Base-by-base conservation (phyloP, 2,329 filamentous ascomycete genomes). In the Xylaria sp. region DNA sequence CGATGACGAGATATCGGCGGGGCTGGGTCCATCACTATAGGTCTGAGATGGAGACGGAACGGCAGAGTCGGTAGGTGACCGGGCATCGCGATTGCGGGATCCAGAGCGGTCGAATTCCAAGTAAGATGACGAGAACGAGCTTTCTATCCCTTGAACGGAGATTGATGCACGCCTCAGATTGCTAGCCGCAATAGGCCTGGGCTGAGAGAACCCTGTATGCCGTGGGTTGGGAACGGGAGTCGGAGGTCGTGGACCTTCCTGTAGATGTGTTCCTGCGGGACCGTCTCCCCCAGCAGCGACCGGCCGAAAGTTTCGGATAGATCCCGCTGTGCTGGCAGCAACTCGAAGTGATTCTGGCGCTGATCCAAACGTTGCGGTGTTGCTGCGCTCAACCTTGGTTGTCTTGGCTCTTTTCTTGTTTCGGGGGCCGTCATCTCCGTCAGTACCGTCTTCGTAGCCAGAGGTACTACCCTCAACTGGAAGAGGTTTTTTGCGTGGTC, bases 291-390 rank as follows among this genome's bases (percentile, higher is more conserved):
- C 78, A 20, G 80, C 75, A 26, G 81, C 78, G 52, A 90, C 81
- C 3, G 93, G 93, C 41, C 92, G 84, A 70, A 96, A 89, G 44
- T 87, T 88, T 40, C 93, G 89, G 54, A 97, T 80, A 4, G 92
- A 96, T 39, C 91, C 91, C 41, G 92, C 89, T 16, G 90, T 96
- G 69, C 91, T 96, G 43, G 93, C 93, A 56, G 90, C 88, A n/a
- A 96, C 91, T 44, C 92, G 84, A 21, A 97, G 78, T 2, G 91
- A 95, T 44, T 94, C 91, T 8, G 86, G 83, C 24, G 86, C 86
- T 38, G 84, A 81, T 47, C 88, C 89, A 64, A 97, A 89, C 19
- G 84, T 85, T 57, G 81, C 83, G 62, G 84, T 88, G 46, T 87
- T 86, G n/a, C 85, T 85, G 74, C 86, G 88, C 59, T 89, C 85